A percentile compares a stretch with the other conserved stretches of the same genome.
phyloP scores from a whole-genome alignment of 495 filamentous ascomycete species.

The Acidiella bohemica region DNA sequence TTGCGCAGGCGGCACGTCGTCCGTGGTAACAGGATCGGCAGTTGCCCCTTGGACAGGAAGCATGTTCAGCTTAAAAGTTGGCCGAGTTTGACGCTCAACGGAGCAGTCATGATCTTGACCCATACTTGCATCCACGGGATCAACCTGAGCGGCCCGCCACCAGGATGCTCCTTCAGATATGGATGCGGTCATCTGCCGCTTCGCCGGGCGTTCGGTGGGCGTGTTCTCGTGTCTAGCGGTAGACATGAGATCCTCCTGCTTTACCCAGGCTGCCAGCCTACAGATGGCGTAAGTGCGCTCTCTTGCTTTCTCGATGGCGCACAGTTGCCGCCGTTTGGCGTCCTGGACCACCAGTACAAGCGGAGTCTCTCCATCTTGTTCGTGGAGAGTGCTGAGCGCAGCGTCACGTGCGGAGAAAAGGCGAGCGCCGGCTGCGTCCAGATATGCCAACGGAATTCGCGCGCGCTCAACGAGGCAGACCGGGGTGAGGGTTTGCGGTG shows the following conservation, averaged over 20 bases:
- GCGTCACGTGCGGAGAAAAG: conserved; percentile 26
- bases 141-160: no score
- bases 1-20: no score
- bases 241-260: conserved; percentile 30
- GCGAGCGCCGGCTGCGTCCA: conserved; percentile 22
- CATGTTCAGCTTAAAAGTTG: no score
- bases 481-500: conserved; percentile 10
- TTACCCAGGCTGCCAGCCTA: conserved; percentile 53
- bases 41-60: not conserved
- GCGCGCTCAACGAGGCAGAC: conserved; percentile 19
- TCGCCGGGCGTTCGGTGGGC: conserved; percentile 31
- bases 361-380: conserved; percentile 5
- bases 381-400: conserved; percentile 18
- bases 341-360: conserved; percentile 53
- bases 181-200: no score
- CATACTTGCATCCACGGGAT: no score
- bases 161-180: no score
- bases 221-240: conserved; percentile 27
- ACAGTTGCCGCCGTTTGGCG: conserved; percentile 44
- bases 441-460: conserved; percentile 26
- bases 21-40: no score
- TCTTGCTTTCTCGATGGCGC: conserved; percentile 59
- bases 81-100: no score
- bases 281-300: conserved; percentile 55
- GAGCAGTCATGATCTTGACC: no score